Percentiles rank a stretch among this genome's conserved stretches.
These are phyloP conservation scores for Raphidocelis subcapitata DNA, from an alignment of 139 green algal genomes.

Conservation along the genomic window DNA sequence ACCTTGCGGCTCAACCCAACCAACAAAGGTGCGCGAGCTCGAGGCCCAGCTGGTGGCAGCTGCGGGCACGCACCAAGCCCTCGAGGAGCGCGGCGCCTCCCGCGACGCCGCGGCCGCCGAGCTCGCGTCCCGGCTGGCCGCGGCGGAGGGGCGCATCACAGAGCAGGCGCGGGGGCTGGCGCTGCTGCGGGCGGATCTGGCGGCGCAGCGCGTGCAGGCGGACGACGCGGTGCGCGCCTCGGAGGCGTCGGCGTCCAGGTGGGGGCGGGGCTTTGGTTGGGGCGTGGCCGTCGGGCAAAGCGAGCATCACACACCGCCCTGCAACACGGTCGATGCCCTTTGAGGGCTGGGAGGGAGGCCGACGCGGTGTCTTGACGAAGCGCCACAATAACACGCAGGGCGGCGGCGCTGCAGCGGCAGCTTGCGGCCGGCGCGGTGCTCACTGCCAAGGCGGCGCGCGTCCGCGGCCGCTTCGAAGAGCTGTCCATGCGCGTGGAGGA, in stretches of 20 bases:
- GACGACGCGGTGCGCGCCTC: neutral
- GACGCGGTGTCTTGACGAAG: too few relatives aligned
- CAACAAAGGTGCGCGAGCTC: neutral
- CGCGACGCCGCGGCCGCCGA: neutral
- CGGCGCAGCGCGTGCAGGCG: conserved; percentile 8
- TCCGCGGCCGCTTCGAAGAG: conserved; percentile 2
- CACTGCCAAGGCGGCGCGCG: neutral
- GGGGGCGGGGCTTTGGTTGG: too few relatives aligned
- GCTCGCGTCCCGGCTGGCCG: neutral
- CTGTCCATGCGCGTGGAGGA: conserved; percentile 20
- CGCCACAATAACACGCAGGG: neutral
- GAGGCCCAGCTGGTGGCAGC: neutral
- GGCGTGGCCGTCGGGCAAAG: too few relatives aligned
- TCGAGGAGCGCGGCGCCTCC: neutral
- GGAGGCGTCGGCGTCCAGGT: too few relatives aligned
- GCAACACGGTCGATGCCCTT: too few relatives aligned
- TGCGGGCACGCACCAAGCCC: neutral
- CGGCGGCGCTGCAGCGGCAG: conserved; percentile 6
- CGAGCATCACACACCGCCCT: too few relatives aligned
- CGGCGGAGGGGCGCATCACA: conserved; percentile 27
- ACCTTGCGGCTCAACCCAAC: neutral
- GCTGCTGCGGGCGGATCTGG: conserved; percentile 39
- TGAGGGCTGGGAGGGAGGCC: too few relatives aligned
- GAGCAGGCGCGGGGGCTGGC: conserved; percentile 35
- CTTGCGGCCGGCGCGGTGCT: neutral